phyloP scores from a whole-genome alignment of 305 asterid species.

The Solanum hybrid region DNA sequence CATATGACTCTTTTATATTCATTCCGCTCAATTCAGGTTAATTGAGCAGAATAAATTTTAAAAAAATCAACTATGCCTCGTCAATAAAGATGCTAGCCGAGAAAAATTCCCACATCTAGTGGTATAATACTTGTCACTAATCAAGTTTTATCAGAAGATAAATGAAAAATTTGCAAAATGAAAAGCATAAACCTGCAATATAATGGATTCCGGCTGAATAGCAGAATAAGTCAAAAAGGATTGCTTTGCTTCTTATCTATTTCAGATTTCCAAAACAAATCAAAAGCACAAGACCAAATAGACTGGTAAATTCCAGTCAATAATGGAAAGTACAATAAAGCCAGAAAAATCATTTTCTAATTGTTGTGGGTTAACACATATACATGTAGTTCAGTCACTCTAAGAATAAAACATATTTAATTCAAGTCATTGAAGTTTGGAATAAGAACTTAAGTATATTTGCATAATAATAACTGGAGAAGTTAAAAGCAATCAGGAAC shows the following conservation, averaged over 20 bases:
- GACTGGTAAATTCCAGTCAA: not conserved
- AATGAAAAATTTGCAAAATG: not conserved
- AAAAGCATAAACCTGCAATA: not conserved
- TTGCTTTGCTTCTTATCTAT: not conserved
- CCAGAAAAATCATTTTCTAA: not conserved
- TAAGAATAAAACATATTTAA: not conserved
- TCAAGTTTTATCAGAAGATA: not conserved
- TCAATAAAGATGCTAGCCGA: not conserved
- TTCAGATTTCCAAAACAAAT: not conserved
- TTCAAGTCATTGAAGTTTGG: not conserved
- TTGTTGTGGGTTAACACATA: not conserved
- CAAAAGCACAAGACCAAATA: not conserved
- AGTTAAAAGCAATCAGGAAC: not conserved
- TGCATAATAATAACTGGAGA: not conserved
- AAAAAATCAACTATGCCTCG: not conserved
- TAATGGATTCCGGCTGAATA: not conserved
- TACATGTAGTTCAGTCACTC: not conserved
- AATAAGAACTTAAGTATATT: not conserved
- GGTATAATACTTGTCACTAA: not conserved
- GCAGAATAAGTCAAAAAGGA: not conserved
- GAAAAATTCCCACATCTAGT: not conserved
- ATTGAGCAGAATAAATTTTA: not conserved
- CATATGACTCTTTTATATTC: not conserved
- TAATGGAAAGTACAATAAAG: not conserved
- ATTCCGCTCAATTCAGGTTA: not conserved